A percentile compares a stretch with the other conserved stretches of the same genome.
Evolutionary conservation across 352 stramenopile species (phyloP).

Genomic region (Phytophthora pisi): DNA sequence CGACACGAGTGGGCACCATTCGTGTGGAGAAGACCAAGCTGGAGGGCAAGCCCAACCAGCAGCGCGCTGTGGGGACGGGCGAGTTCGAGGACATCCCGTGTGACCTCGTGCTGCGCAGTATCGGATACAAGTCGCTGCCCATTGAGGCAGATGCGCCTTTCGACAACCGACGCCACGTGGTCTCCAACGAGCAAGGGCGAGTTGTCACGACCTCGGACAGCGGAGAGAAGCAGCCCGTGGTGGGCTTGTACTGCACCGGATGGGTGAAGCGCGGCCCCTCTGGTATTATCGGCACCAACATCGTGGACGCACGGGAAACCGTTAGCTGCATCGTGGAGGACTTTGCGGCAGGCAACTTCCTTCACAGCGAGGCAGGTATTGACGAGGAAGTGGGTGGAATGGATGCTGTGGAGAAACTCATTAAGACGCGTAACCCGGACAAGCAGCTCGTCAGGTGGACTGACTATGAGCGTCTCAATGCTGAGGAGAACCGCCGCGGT

Average conservation of each 20-base stretch:
- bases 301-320: conserved; percentile 96
- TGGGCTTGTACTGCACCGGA: conserved; percentile 95
- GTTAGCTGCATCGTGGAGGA: conserved; percentile 94
- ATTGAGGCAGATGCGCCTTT: conserved; percentile 79
- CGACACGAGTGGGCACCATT: conserved; percentile 64
- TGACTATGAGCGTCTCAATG: conserved; percentile 66
- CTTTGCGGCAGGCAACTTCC: conserved; percentile 53
- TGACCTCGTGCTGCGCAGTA: conserved; percentile 80
- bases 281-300: conserved; percentile 99
- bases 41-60: conserved; percentile 80
- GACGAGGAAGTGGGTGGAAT: conserved; percentile 37
- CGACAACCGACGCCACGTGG: conserved; percentile 67
- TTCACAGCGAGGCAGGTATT: conserved; percentile 32
- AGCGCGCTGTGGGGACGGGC: conserved; percentile 87
- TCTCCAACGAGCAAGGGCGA: conserved; percentile 67
- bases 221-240: conserved; percentile 42
- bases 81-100: conserved; percentile 87
- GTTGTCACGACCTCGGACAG: conserved; percentile 52
- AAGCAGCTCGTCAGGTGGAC: conserved; percentile 77
- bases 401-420: conserved; percentile 49
- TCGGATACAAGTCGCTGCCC: conserved; percentile 92
- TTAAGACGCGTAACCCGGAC: conserved; percentile 52
- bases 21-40: conserved; percentile 90
- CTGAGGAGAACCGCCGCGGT: conserved; percentile 68
- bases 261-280: conserved; percentile 98